phyloP scores from a whole-genome alignment of 805 yeast species.

The Cyberlindnera japonica region DNA sequence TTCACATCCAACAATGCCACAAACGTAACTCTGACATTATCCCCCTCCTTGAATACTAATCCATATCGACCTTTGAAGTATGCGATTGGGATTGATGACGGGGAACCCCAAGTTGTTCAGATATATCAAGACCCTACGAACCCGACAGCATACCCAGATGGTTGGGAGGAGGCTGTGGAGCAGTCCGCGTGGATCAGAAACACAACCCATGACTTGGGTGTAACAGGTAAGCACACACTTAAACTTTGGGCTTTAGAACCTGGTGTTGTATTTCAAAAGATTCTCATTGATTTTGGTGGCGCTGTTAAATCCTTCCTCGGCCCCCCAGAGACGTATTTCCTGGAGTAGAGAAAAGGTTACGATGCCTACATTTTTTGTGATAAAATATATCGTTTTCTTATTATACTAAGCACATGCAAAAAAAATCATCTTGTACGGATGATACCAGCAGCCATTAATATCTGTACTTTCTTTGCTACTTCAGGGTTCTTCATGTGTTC shows the following conservation, averaged over 20 bases:
- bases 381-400: no score
- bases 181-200: conserved; percentile 13
- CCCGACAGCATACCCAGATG: conserved; percentile 14
- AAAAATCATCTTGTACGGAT: conserved; percentile 64
- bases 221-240: conserved; percentile 9
- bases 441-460: conserved; percentile 93
- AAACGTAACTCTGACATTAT: conserved; percentile 9
- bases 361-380: no score
- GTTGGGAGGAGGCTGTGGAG: conserved; percentile 15
- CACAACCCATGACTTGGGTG: conserved; percentile 11
- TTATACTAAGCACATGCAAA: no score
- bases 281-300: conserved; percentile 14
- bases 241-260: conserved; percentile 16
- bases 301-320: conserved; percentile 11
- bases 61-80: conserved; percentile 15
- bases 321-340: conserved; percentile 14
- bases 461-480: conserved; percentile 79
- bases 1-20: conserved; percentile 11
- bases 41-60: conserved; percentile 12
- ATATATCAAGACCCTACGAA: conserved; percentile 12
- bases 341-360: neutral
- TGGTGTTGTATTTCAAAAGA: conserved; percentile 16
- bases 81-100: conserved; percentile 13
- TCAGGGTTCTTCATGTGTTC: conserved; percentile 98
- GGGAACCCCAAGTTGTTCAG: conserved; percentile 13